phyloP scores from a whole-genome alignment of 2,329 filamentous ascomycete species.

The Zasmidium angulare region DNA sequence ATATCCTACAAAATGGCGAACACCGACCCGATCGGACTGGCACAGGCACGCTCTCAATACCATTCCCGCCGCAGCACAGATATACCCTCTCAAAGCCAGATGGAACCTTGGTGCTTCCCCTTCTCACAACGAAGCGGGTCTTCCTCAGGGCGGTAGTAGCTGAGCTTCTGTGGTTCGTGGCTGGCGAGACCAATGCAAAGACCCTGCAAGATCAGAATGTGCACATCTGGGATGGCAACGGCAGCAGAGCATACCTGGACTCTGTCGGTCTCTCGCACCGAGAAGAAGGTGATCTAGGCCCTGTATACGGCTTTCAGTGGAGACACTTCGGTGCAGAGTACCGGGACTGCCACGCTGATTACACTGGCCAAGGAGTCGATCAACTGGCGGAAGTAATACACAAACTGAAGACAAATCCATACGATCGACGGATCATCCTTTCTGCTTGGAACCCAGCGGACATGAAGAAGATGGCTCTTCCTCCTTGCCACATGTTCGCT shows the following conservation, averaged over 20 bases:
- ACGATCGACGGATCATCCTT: constrained; percentile 86
- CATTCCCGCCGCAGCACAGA: constrained; percentile 81
- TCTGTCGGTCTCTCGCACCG: constrained; percentile 77
- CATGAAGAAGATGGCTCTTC: constrained; percentile 82
- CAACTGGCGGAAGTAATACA: constrained; percentile 88
- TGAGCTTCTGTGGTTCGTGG: constrained; percentile 95
- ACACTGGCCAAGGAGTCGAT: constrained; percentile 84
- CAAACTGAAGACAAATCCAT: constrained; percentile 80
- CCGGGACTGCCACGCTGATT: constrained; percentile 74
- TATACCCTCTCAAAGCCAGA: constrained; percentile 71
- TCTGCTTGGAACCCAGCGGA: constrained; percentile 93
- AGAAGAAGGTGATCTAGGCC: constrained; percentile 84
- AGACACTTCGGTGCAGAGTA: constrained; percentile 96
- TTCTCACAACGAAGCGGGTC: constrained; percentile 96
- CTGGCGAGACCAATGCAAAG: constrained; percentile 76
- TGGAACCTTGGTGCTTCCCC: constrained; percentile 71
- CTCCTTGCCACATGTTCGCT: constrained; percentile 96
- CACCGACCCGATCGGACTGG: constrained; percentile 91
- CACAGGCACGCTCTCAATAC: constrained; percentile 87
- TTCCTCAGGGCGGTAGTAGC: constrained; percentile 86
- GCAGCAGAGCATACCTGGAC: constrained; percentile 86
- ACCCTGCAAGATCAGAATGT: constrained; percentile 76
- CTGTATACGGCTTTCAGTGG: constrained; percentile 99
- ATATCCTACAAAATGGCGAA: constrained; percentile 81
- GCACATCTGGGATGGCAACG: constrained; percentile 99